Percentiles rank a stretch among this genome's conserved stretches.
phyloP scores from a whole-genome alignment of 2,329 filamentous ascomycete species.

The Colletotrichum sp. region DNA sequence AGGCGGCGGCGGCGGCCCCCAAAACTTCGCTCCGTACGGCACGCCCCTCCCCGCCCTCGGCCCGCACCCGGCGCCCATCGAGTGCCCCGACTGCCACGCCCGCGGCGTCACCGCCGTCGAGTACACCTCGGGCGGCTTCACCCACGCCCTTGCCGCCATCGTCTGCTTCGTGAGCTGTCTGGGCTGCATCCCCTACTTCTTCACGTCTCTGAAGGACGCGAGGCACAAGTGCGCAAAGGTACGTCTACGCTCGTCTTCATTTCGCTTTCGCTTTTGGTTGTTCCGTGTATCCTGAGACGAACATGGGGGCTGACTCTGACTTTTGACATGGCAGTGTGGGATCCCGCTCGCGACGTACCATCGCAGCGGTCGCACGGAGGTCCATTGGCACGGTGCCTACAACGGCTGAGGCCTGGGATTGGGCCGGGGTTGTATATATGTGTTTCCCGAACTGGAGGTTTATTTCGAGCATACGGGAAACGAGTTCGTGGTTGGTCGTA shows the following conservation, averaged over 20 bases:
- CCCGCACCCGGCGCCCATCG: constrained; percentile 21
- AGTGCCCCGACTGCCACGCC: constrained; percentile 26
- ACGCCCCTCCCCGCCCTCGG: constrained; percentile 23
- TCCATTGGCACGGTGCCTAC: constrained; percentile 20
- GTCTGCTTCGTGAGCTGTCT: constrained; percentile 25
- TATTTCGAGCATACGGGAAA: neutral
- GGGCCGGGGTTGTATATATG: neutral
- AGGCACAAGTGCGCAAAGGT: constrained; percentile 25
- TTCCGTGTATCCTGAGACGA: neutral
- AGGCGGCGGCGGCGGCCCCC: neutral
- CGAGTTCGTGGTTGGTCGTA: neutral
- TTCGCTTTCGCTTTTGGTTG: neutral
- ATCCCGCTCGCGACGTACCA: constrained; percentile 28
- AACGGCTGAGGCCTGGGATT: neutral
- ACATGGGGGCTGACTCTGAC: neutral
- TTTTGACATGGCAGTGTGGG: constrained; percentile 17
- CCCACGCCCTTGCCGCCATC: constrained; percentile 24
- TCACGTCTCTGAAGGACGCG: constrained; percentile 25
- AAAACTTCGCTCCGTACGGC: constrained; percentile 18
- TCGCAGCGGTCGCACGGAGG: constrained; percentile 27
- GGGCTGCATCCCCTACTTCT: constrained; percentile 27
- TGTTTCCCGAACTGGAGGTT: neutral
- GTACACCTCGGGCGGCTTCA: constrained; percentile 25
- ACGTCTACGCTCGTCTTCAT: neutral
- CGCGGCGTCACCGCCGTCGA: constrained; percentile 24